Conservation (phyloP, 768 basidiomycete genomes). For the Termitomyces sp. region DNA sequence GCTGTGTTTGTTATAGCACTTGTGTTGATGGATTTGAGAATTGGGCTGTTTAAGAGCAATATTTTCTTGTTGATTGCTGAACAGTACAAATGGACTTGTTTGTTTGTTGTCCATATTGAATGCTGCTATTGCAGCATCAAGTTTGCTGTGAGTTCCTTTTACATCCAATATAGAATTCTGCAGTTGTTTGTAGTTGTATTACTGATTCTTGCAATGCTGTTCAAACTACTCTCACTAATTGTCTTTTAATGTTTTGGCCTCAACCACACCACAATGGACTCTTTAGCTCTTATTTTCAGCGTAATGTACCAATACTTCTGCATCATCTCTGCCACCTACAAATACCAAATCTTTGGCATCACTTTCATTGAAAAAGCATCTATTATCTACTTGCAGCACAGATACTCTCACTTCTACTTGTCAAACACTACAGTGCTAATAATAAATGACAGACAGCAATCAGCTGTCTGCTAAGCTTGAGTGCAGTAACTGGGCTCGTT, state of each 20-base stretch:
- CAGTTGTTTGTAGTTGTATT: conserved; percentile 80
- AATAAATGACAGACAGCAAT: conserved; percentile 53
- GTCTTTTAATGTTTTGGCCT: conserved; percentile 61
- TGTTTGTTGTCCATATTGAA: conserved; percentile 76
- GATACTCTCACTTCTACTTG: conserved; percentile 23
- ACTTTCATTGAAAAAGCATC: conserved; percentile 71
- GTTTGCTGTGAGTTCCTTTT: conserved; percentile 62
- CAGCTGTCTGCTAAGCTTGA: conserved; percentile 61
- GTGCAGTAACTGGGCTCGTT: conserved; percentile 59
- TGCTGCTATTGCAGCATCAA: conserved; percentile 84
- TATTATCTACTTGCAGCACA: conserved; percentile 67
- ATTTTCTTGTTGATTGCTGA: no score
- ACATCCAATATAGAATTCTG: conserved; percentile 1
- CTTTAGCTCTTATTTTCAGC: conserved; percentile 70
- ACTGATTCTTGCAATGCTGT: conserved; percentile 54
- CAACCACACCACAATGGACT: conserved; percentile 72
- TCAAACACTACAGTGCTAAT: no score
- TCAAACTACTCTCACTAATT: conserved; percentile 63
- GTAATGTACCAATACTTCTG: conserved; percentile 80
- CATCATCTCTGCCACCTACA: conserved; percentile 71
- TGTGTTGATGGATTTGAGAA: no score
- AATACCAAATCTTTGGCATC: conserved; percentile 70
- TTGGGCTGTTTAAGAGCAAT: no score
- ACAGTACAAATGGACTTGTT: no score
- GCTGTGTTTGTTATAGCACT: no score